phyloP scores from a whole-genome alignment of 768 basidiomycete genomes.

The Clitopilus passeckerianus region DNA sequence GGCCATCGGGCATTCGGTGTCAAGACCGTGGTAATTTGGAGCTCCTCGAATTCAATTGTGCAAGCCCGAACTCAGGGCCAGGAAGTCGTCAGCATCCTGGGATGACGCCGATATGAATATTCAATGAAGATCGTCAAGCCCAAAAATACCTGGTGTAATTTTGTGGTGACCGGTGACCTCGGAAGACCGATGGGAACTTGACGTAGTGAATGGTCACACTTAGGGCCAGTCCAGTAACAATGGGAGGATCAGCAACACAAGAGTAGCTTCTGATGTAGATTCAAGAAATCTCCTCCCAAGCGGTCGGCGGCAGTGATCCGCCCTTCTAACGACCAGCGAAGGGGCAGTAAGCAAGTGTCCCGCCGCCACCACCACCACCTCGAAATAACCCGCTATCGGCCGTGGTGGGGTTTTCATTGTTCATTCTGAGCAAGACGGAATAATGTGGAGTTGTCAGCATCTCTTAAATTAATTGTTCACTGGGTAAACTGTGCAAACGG shows the following conservation, averaged over 20 bases:
- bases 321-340: no score
- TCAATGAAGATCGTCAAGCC: constrained; percentile 48
- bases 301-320: constrained; percentile 16
- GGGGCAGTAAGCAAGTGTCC: constrained; percentile 29
- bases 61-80: constrained; percentile 23
- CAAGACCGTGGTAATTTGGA: constrained; percentile 31
- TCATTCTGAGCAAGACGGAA: not conserved
- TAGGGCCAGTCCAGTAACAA: constrained; percentile 36
- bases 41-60: constrained; percentile 19
- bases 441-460: not conserved
- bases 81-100: not conserved
- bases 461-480: not conserved
- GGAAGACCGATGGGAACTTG: constrained; percentile 35
- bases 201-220: constrained; percentile 49
- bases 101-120: not conserved
- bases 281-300: constrained; percentile 28
- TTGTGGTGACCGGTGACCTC: constrained; percentile 39
- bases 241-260: constrained; percentile 51
- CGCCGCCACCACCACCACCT: constrained; percentile 50
- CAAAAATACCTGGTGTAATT: constrained; percentile 51
- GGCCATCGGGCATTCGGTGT: constrained; percentile 39
- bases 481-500: constrained; percentile 27
- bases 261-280: constrained; percentile 42
- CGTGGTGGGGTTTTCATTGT: not conserved
- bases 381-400: constrained; percentile 1